phyloP scores from a whole-genome alignment of 805 yeast genomes.

The Wickerhamomyces ciferrii region DNA sequence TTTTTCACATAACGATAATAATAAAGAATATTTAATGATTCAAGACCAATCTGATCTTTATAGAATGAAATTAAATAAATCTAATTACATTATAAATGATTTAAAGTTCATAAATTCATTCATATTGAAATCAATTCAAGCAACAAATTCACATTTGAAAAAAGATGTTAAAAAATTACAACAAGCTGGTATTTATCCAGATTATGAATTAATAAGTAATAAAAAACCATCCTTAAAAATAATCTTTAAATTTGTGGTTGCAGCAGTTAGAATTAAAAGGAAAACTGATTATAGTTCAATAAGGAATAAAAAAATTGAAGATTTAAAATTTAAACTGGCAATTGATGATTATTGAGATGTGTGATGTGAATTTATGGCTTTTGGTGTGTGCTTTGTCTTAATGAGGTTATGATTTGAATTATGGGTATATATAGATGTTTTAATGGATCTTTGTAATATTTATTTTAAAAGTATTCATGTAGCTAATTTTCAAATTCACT shows the following conservation, averaged over 20 bases:
- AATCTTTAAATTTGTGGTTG: constrained; percentile 29
- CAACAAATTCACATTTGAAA: constrained; percentile 18
- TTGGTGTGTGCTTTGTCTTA: background rate
- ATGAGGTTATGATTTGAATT: background rate
- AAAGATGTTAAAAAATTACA: constrained; percentile 22
- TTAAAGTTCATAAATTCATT: constrained; percentile 29
- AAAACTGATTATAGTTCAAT: constrained; percentile 20
- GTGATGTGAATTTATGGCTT: background rate
- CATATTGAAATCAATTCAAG: constrained; percentile 23
- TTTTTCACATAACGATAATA: no score
- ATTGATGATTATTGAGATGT: background rate
- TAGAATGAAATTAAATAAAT: constrained; percentile 42
- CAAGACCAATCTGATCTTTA: constrained; percentile 39
- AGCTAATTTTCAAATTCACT: no score
- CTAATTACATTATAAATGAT: constrained; percentile 29
- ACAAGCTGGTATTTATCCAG: constrained; percentile 20
- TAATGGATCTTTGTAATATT: background rate
- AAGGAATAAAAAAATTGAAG: constrained; percentile 15
- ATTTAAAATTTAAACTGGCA: constrained; percentile 7
- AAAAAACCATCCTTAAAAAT: constrained; percentile 20
- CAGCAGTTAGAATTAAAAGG: constrained; percentile 30
- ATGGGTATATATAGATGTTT: background rate
- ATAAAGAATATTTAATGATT: constrained; percentile 15
- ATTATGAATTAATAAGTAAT: constrained; percentile 18
- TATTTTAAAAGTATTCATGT: background rate